Percentiles rank a stretch among this genome's conserved stretches.
These are phyloP conservation scores for Arthrocladium fulminans DNA, from an alignment of 2,329 filamentous ascomycete genomes.

Conservation along the genomic window DNA sequence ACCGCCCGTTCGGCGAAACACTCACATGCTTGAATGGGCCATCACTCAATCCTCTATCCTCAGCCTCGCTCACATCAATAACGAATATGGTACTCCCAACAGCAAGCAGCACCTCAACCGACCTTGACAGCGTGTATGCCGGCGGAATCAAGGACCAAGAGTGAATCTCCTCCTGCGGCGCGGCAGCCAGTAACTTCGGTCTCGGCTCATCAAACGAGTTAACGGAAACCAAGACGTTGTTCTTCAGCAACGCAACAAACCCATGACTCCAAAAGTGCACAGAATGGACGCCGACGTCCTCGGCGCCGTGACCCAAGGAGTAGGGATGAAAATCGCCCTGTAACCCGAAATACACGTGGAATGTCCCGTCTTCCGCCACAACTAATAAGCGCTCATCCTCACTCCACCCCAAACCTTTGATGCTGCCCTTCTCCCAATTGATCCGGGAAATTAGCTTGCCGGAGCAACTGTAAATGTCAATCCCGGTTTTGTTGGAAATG, in stretches of 20 bases:
- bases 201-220: conserved; percentile 83
- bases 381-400: conserved; percentile 89
- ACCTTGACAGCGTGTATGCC: conserved; percentile 77
- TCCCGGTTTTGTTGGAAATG: conserved; percentile 65
- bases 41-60: conserved; percentile 82
- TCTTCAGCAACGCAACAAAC: conserved; percentile 84
- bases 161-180: conserved; percentile 69
- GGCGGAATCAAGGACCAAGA: conserved; percentile 88
- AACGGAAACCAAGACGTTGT: conserved; percentile 82
- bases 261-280: conserved; percentile 87
- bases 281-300: conserved; percentile 76
- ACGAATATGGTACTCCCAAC: conserved; percentile 77
- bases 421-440: conserved; percentile 78
- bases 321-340: conserved; percentile 94
- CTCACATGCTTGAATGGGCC: conserved; percentile 86
- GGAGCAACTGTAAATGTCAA: conserved; percentile 89
- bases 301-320: conserved; percentile 78
- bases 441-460: conserved; percentile 80
- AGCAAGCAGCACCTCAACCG: conserved; percentile 84
- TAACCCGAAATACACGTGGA: conserved; percentile 83
- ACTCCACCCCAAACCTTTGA: conserved; percentile 89
- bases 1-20: conserved; percentile 84
- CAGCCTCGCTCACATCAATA: conserved; percentile 78
- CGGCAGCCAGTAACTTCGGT: conserved; percentile 67
- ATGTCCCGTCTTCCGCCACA: conserved; percentile 79